phyloP scores from a whole-genome alignment of 257 asterid species.

The Primulina tabacum region DNA sequence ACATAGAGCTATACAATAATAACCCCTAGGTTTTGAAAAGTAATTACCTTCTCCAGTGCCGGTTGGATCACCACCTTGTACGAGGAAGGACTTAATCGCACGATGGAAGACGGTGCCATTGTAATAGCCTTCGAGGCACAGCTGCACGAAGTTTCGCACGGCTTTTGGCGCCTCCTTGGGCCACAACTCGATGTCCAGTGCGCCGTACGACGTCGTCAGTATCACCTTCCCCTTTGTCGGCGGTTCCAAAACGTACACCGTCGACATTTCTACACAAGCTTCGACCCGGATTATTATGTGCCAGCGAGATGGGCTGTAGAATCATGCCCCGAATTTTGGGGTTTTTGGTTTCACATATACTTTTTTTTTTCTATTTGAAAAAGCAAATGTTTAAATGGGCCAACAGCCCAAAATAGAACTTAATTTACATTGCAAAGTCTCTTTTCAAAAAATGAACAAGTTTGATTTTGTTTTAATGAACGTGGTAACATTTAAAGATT shows the following conservation, averaged over 20 bases:
- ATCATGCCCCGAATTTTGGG: too few relatives aligned
- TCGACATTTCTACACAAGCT: constrained; percentile 50
- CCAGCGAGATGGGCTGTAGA: too few relatives aligned
- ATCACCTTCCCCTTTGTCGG: constrained; percentile 95
- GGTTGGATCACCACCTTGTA: constrained; percentile 92
- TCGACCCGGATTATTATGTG: neutral
- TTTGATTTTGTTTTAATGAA: too few relatives aligned
- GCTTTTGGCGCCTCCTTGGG: constrained; percentile 99
- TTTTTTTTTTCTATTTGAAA: too few relatives aligned
- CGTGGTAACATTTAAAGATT: too few relatives aligned
- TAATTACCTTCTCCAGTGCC: constrained; percentile 66
- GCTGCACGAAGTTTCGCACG: constrained; percentile 91
- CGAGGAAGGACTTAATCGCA: constrained; percentile 70
- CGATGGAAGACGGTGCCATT: constrained; percentile 81
- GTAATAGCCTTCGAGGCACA: constrained; percentile 90
- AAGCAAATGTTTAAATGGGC: too few relatives aligned
- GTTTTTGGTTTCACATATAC: too few relatives aligned
- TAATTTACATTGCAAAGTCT: too few relatives aligned
- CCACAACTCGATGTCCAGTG: constrained; percentile 94
- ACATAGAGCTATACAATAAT: too few relatives aligned
- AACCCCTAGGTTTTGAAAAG: too few relatives aligned
- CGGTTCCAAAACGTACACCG: constrained; percentile 89
- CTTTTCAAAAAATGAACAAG: too few relatives aligned
- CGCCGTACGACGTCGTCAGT: constrained; percentile 75
- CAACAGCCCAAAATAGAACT: too few relatives aligned